Base-by-base conservation (phyloP, 768 basidiomycete species). In the Phaeotremella skinneri region DNA sequence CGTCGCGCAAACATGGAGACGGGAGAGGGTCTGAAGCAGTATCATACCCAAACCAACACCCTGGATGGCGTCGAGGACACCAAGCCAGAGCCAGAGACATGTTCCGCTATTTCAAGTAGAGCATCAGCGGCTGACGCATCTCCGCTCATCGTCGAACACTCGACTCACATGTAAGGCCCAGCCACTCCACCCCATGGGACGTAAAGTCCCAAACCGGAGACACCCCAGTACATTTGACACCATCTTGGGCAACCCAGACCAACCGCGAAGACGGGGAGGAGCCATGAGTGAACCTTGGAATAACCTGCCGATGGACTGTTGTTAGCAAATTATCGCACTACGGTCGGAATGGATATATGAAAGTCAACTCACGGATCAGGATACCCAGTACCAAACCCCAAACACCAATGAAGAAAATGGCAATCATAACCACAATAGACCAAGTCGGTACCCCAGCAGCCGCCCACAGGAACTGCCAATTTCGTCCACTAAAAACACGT, bases 221-320 rank as follows among this genome's bases (percentile, higher is more conserved):
- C 92, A 69, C 92, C 91, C 92, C 92, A 96, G 48, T 92, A 79
- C 85, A 92, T 94, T 81, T 94, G 92, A 81, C 92, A 94, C 92
- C 92, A 96, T 70, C 90, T 79, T 11, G 92, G 92, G 27, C 90
- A 90, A 43, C 92, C 92, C 54, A 96, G 83, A 70, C 92, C 92
- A 49, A 96, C 91, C 5, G 92, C 92, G 70, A 96, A 96, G 6
- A 96, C 90, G 47, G 92, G 90, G 39, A 96, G 80, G 20, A 96
- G 80, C 92, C 92, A 96, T 7, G 92, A 96, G 73, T 96, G 92
- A 11, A 89, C 89, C 78, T 93, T 94, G 70, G 88, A 89, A 79
- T 92, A 87, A 71, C 87, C 82, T 6, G 86, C 1, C 34, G 31
- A 42, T 62, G 50, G 13, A 34, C 17, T 3, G 16, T 20, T 1